A percentile compares a stretch with the other conserved stretches of the same genome.
Conservation (phyloP, 129 eudicot genomes). For the Lactuca saligna region DNA sequence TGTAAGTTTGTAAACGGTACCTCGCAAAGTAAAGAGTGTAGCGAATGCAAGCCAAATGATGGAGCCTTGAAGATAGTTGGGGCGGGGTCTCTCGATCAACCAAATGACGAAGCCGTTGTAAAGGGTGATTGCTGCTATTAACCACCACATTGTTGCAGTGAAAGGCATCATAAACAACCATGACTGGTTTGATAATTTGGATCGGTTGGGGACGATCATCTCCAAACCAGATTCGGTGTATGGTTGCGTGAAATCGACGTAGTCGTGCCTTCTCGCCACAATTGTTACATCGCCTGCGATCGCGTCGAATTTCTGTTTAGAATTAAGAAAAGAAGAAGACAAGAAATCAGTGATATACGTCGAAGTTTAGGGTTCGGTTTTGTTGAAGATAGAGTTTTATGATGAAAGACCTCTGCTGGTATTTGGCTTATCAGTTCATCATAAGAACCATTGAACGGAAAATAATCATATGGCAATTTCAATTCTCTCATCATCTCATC, state of each 20-base stretch:
- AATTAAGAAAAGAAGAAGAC: slow-evolving; percentile 1
- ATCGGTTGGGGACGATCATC: slow-evolving; percentile 45
- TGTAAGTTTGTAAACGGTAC: slow-evolving; percentile 3
- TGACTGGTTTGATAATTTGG: slow-evolving; percentile 35
- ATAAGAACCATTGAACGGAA: slow-evolving; percentile 45
- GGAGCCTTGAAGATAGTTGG: slow-evolving; percentile 22
- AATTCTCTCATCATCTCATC: slow-evolving; percentile 39
- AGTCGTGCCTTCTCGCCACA: slow-evolving; percentile 34
- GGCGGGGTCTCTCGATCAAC: slow-evolving; percentile 38
- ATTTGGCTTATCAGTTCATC: slow-evolving; percentile 38
- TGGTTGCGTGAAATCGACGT: slow-evolving; percentile 56
- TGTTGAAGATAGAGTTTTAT: background rate
- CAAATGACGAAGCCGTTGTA: slow-evolving; percentile 49
- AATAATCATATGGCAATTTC: slow-evolving; percentile 46
- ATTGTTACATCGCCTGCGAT: slow-evolving; percentile 53
- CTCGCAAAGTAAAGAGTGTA: slow-evolving; percentile 47
- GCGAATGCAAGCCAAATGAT: slow-evolving; percentile 43
- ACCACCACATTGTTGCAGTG: slow-evolving; percentile 47
- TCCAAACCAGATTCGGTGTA: slow-evolving; percentile 58
- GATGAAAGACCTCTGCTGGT: slow-evolving; percentile 29
- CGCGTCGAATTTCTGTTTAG: slow-evolving; percentile 41
- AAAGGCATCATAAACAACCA: slow-evolving; percentile 64
- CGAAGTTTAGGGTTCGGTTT: background rate
- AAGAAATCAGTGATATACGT: slow-evolving; percentile 3
- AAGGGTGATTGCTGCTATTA: slow-evolving; percentile 38